Percentiles rank a stretch among this genome's conserved stretches.
Evolutionary conservation across 2,329 filamentous ascomycete genomes (phyloP).

Genomic region (Fusarium clavum): DNA sequence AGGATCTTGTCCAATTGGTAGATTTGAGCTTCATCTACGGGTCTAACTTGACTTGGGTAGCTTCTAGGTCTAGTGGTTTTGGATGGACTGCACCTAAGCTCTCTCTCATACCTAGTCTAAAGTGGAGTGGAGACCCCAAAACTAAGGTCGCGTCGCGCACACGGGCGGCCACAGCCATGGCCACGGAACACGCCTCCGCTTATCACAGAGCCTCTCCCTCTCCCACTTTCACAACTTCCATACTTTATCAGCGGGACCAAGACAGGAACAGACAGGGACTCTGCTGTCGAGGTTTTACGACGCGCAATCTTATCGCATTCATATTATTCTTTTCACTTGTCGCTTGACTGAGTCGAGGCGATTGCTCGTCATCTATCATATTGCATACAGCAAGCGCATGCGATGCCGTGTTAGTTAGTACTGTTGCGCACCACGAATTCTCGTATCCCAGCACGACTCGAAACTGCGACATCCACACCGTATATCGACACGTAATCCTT

Average conservation of each 20-base stretch:
- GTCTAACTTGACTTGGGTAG: constrained; percentile 4
- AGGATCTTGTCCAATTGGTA: constrained; percentile 22
- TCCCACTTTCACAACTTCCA: constrained; percentile 30
- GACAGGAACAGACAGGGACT: not conserved
- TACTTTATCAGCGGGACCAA: constrained; percentile 16
- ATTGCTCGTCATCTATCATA: constrained; percentile 5
- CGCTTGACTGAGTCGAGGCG: constrained; percentile 9
- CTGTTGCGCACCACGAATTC: constrained; percentile 38
- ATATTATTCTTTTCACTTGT: constrained; percentile 2
- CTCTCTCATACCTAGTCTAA: constrained; percentile 5
- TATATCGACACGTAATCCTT: constrained; percentile 1
- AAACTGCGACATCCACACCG: constrained; percentile 22
- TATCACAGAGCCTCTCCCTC: constrained; percentile 40
- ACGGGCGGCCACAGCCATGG: constrained; percentile 34
- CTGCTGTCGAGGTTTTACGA: constrained; percentile 1
- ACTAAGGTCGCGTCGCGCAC: constrained; percentile 45
- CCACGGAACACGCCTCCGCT: constrained; percentile 40
- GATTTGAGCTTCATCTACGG: constrained; percentile 15
- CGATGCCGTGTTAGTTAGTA: constrained; percentile 41
- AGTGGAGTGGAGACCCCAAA: constrained; percentile 31
- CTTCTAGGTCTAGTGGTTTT: not conserved
- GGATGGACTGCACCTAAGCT: constrained; percentile 2
- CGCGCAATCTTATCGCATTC: constrained; percentile 15
- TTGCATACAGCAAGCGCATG: constrained; percentile 32
- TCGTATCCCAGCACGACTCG: constrained; percentile 32